Evolutionary conservation across 2,329 filamentous ascomycete genomes (phyloP), one percentile per base, ranked within the genome.

Genomic region (Exophiala dermatitidis): DNA sequence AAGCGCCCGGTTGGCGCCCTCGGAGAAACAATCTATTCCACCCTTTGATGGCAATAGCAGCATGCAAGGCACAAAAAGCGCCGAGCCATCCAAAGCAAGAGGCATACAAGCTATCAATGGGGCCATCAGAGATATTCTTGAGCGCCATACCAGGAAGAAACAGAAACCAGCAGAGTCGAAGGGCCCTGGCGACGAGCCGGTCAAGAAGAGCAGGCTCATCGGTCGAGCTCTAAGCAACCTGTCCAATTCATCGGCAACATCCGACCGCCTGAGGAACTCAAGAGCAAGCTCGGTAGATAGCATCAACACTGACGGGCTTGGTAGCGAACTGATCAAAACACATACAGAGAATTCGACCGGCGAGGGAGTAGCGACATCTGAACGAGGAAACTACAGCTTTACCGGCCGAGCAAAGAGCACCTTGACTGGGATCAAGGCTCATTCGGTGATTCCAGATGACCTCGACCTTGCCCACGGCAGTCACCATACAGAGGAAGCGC

Each of bases 271-370:
- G 3, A 53, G 61, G 19, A 60, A 66, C 40, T 74, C 73, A 3
- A 71, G 74, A 34, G 74, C 74, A 30, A 74, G 72, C 62, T 76
- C 73, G n/a, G 70, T 76, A 51, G 74, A 76, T 54, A 75, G 73
- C 28, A 64, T 76, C 6, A 75, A 76, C 55, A 67, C 65, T 3
- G 66, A 67, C 37, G 65, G 65, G 6, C 37, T 65, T 4, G 66
- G 66, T 26, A 67, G 63, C 41, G 62, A 63, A 58, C 66, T 68
- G 72, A 38, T 26, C 38, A 41, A 41, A 5, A 41, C 38, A 41
- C 19, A 10, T 28, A 41, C 38, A 26, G 38, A 56, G 36, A 33
- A 36, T 3, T 47, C 52, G n/a, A 45, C 34, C 29, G 46, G 48
- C 31, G 56, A 57, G 31, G 26, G 38, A 6, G 33, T 33, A 42